Evolutionary conservation across 2,329 filamentous ascomycete genomes (phyloP), one percentile per base, ranked within the genome.

Genomic region (Aspergillus terreus): DNA sequence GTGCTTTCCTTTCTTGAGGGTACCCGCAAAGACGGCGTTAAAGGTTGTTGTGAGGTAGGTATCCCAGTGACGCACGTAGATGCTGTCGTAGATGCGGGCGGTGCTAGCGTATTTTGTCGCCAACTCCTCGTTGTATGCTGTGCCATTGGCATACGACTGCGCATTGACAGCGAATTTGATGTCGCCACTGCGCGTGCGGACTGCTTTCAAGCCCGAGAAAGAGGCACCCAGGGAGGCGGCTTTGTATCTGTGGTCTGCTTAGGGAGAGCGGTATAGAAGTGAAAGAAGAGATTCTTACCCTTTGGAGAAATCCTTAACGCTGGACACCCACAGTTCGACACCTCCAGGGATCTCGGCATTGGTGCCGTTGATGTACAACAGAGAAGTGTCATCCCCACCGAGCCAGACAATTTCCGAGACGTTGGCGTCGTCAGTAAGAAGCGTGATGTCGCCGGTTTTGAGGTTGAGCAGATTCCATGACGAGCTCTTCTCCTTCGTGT

Each of bases 51-150:
- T 83, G 23, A 84, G 76, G 72, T 86, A 95, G n/a, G 79, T 71
- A 66, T 95, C 89, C 90, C 90, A 95, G 63, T 95, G 88, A 12
- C 90, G 82, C 25, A 89, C 87, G 63, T 89, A 94, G 23, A 92
- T 81, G 44, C 81, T 82, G 17, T 82, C 83, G 69, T 94, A 94
- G 19, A 90, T 79, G 61, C 82, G 85, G 25, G 83, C 90, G 3
- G 82, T 81, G 17, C 85, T 85, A 21, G 77, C 71, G 2, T 81
- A 75, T 63, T 84, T 82, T 56, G 81, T 73, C 35, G 81, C 83
- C 12, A 78, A 76, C 35, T 84, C 77, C 11, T 82, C 76, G 65
- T 88, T 88, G 71, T 85, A 85, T 23, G 94, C 78, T 1, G 82
- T 75, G 4, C 90, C 92, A 43, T 84, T 78, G 3, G 86, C 80